phyloP scores from a whole-genome alignment of 495 filamentous ascomycete genomes.

The Aspergillus mulundensis region DNA sequence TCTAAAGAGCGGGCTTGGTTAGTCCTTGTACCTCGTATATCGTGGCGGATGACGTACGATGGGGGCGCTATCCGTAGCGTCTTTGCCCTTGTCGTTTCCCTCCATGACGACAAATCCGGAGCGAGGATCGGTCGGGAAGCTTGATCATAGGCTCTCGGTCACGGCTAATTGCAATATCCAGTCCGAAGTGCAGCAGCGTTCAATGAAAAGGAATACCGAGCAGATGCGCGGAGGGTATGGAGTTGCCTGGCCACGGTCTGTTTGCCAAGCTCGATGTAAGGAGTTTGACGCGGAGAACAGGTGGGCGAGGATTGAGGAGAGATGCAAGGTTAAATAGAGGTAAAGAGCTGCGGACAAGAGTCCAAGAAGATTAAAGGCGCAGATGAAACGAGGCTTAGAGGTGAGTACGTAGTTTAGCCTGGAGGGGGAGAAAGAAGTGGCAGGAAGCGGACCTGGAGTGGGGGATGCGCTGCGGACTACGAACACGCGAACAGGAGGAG shows the following conservation, averaged over 20 bases:
- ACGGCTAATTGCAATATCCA: not conserved
- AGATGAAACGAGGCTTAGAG: conserved; percentile 1
- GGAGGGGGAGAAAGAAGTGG: conserved; percentile 5
- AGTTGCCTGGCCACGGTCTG: not conserved
- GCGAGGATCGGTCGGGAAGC: conserved; percentile 17
- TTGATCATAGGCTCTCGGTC: conserved; percentile 32
- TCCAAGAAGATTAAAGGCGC: not conserved
- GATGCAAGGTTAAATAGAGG: not conserved
- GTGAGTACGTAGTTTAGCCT: not conserved
- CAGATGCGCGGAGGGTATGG: not conserved
- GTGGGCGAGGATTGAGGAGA: not conserved
- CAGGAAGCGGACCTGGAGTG: conserved; percentile 4
- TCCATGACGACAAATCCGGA: conserved; percentile 37
- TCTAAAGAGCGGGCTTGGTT: conserved; percentile 27
- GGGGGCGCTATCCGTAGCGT: conserved; percentile 42
- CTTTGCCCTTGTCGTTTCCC: conserved; percentile 30
- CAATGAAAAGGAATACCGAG: not conserved
- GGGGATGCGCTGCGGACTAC: not conserved
- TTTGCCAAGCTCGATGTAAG: not conserved
- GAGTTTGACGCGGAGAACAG: not conserved
- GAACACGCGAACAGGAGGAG: conserved; percentile 4
- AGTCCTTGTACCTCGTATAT: not conserved
- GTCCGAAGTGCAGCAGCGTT: not conserved
- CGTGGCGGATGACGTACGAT: conserved; percentile 39
- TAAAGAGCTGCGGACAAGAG: not conserved